Evolutionary conservation across 176 grass and related monocot genomes (phyloP).

Genomic region (Echinochloa phyllopogon): DNA sequence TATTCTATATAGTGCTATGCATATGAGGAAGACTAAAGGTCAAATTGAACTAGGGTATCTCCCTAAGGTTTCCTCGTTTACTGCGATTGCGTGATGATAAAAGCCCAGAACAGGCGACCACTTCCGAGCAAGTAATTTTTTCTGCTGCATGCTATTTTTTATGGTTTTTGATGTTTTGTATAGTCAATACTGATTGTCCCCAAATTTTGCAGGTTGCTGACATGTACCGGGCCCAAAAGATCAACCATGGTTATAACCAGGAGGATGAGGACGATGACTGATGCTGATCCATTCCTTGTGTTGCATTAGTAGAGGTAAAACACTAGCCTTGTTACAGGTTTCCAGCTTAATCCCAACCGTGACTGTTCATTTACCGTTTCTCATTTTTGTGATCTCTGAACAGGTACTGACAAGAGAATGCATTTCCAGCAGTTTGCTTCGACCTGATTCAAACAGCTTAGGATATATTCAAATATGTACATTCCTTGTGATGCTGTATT

Average conservation of each 20-base stretch:
- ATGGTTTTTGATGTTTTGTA: constrained; percentile 11
- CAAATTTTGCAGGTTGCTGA: constrained; percentile 79
- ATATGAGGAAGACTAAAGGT: constrained; percentile 37
- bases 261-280: constrained; percentile 92
- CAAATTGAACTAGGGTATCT: constrained; percentile 80
- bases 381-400: not conserved
- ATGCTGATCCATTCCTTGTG: constrained; percentile 24
- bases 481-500: not conserved
- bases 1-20: not conserved
- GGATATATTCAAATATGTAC: constrained; percentile 27
- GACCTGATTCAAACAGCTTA: not conserved
- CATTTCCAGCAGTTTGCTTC: constrained; percentile 8
- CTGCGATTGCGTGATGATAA: constrained; percentile 89
- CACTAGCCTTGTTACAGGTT: not conserved
- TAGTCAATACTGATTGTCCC: constrained; percentile 11
- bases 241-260: constrained; percentile 72
- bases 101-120: constrained; percentile 83
- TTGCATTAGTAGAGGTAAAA: constrained; percentile 27
- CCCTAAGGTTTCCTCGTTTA: constrained; percentile 91
- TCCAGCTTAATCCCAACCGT: constrained; percentile 1
- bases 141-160: not conserved
- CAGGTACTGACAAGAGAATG: constrained; percentile 30
- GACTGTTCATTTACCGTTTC: not conserved
- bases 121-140: constrained; percentile 77
- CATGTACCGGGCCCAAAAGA: constrained; percentile 94